Percentiles rank a stretch among this genome's conserved stretches.
phyloP scores from a whole-genome alignment of 2,329 filamentous ascomycete species.

The Colletotrichum sp. region DNA sequence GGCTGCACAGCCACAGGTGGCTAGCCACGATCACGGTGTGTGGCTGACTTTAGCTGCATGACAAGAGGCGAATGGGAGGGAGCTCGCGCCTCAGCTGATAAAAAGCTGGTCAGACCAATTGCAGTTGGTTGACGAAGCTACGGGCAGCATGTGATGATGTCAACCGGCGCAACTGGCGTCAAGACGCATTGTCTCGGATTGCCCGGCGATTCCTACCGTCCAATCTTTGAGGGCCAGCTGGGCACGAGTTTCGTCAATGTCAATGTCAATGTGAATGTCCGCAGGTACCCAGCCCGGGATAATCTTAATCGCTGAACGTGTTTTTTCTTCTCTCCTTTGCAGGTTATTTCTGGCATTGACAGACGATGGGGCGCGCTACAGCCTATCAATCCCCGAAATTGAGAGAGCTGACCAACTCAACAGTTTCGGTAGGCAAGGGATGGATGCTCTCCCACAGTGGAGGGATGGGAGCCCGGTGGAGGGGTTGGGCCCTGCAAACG shows the following conservation, averaged over 20 bases:
- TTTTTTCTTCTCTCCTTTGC: neutral
- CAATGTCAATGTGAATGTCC: neutral
- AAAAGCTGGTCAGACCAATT: neutral
- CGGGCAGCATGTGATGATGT: conserved; percentile 15
- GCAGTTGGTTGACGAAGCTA: neutral
- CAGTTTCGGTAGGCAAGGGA: conserved; percentile 5
- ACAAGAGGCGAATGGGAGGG: neutral
- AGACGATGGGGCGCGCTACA: neutral
- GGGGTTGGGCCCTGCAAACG: neutral
- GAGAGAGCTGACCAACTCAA: neutral
- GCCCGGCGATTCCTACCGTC: neutral
- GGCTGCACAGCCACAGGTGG: neutral
- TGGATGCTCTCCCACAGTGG: neutral
- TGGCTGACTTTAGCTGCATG: neutral
- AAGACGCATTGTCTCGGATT: neutral
- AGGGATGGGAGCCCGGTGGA: neutral
- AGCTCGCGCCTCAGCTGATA: neutral
- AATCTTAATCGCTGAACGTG: neutral
- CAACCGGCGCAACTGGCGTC: conserved; percentile 4
- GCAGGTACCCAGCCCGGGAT: neutral
- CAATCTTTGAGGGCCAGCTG: neutral
- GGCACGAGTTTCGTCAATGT: neutral
- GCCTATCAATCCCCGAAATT: neutral
- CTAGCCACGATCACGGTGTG: neutral
- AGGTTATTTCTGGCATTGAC: neutral